These are phyloP conservation scores for Ampelocalamus luodianensis DNA, from an alignment of 176 grass and related monocot species.

Conservation along the genomic window DNA sequence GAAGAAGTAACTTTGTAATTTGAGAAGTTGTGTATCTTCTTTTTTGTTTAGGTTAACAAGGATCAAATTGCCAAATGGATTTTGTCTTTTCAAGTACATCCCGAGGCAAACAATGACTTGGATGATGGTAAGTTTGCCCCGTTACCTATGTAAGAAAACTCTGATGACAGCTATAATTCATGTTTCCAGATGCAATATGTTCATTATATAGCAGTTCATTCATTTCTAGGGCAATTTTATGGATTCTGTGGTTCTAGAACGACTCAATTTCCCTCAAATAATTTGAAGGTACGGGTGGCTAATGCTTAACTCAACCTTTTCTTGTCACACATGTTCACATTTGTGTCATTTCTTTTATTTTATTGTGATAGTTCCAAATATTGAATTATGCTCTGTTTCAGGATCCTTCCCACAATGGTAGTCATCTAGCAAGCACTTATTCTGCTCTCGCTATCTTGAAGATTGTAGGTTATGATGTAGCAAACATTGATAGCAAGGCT, in stretches of 20 bases:
- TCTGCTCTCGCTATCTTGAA: constrained; percentile 82
- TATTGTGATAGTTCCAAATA: constrained; percentile 26
- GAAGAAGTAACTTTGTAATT: constrained; percentile 10
- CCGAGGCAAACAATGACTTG: constrained; percentile 35
- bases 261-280: constrained; percentile 60
- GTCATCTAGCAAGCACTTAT: constrained; percentile 94
- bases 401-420: constrained; percentile 63
- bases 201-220: constrained; percentile 2
- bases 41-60: constrained; percentile 68
- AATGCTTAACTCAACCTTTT: constrained; percentile 9
- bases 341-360: constrained; percentile 17
- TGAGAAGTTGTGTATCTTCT: constrained; percentile 10
- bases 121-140: constrained; percentile 53
- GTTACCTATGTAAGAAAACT: neutral
- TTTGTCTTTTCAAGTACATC: constrained; percentile 85
- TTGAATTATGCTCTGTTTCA: constrained; percentile 37
- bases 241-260: constrained; percentile 91
- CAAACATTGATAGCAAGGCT: constrained; percentile 57
- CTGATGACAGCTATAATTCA: neutral
- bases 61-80: constrained; percentile 77
- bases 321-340: neutral
- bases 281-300: constrained; percentile 31
- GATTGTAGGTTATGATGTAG: constrained; percentile 71
- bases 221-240: constrained; percentile 67
- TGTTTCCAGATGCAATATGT: constrained; percentile 27